Percentiles rank a stretch among this genome's conserved stretches.
These are phyloP conservation scores for Lomentospora prolificans DNA, from an alignment of 2,329 filamentous ascomycete species.

Conservation along the genomic window DNA sequence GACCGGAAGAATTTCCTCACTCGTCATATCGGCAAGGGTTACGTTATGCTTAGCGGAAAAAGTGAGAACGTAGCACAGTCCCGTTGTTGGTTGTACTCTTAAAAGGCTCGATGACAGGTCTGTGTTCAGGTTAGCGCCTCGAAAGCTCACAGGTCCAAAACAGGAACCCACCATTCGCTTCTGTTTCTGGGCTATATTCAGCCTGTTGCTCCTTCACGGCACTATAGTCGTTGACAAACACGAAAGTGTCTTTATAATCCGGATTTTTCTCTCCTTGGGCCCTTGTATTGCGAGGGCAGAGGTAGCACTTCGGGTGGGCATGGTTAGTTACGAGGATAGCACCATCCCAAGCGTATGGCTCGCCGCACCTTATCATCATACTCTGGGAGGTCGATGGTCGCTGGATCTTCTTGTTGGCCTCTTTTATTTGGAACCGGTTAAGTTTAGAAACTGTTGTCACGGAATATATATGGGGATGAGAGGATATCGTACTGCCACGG, in stretches of 20 bases:
- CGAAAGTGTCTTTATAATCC: slow-evolving; percentile 75
- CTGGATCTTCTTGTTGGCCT: slow-evolving; percentile 66
- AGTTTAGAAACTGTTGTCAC: no score
- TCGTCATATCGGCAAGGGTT: slow-evolving; percentile 81
- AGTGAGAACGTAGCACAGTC: slow-evolving; percentile 93
- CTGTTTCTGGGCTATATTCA: slow-evolving; percentile 49
- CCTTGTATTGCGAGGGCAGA: slow-evolving; percentile 84
- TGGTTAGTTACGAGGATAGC: background rate
- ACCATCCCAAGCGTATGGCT: background rate
- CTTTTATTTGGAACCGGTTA: no score
- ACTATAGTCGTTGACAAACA: slow-evolving; percentile 96
- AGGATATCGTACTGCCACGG: slow-evolving; percentile 78
- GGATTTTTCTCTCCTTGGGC: slow-evolving; percentile 83
- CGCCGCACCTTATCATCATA: slow-evolving; percentile 60
- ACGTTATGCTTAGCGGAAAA: slow-evolving; percentile 87
- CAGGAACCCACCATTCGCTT: slow-evolving; percentile 18
- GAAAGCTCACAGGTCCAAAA: background rate
- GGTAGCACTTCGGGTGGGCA: slow-evolving; percentile 59
- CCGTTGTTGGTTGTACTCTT: slow-evolving; percentile 75
- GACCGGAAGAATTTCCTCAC: slow-evolving; percentile 67
- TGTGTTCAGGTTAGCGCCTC: slow-evolving; percentile 21
- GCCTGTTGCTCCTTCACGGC: slow-evolving; percentile 91
- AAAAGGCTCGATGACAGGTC: slow-evolving; percentile 69
- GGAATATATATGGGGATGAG: no score
- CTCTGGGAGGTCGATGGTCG: slow-evolving; percentile 58